phyloP scores from a whole-genome alignment of 176 grass and related monocot species.

The Aegilops speltoides region DNA sequence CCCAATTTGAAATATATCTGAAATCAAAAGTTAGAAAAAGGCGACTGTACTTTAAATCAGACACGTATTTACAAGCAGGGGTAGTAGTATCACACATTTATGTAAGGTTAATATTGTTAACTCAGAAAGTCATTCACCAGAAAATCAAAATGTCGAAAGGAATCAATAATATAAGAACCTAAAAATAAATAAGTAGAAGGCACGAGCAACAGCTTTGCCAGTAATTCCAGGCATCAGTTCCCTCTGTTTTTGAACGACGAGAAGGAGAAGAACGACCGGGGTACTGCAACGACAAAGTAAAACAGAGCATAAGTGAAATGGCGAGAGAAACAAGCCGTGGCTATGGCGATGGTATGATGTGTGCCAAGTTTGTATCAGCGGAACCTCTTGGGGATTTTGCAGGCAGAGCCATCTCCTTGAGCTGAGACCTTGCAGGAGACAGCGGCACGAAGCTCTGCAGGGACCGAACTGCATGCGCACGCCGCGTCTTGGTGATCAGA shows the following conservation, averaged over 20 bases:
- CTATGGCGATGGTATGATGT: no score
- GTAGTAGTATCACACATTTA: no score
- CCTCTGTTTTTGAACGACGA: slow-evolving; percentile 52
- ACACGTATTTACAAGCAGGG: no score
- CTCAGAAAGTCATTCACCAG: not conserved
- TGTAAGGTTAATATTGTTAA: no score
- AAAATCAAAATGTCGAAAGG: not conserved
- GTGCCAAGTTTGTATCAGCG: not conserved
- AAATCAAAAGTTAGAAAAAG: no score
- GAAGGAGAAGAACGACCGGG: slow-evolving; percentile 64
- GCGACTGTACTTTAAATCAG: no score
- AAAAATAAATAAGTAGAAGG: not conserved
- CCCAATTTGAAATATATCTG: no score
- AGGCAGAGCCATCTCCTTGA: slow-evolving; percentile 28
- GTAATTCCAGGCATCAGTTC: slow-evolving; percentile 26
- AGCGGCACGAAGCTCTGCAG: slow-evolving; percentile 29
- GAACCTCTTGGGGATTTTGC: slow-evolving; percentile 59
- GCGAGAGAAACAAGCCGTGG: not conserved
- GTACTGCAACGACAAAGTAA: slow-evolving; percentile 38
- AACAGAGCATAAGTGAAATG: not conserved
- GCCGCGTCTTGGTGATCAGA: not conserved
- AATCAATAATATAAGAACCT: no score
- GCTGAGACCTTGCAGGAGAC: slow-evolving; percentile 28
- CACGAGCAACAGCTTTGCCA: not conserved
- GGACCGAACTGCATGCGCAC: slow-evolving; percentile 28